phyloP scores from a whole-genome alignment of 768 basidiomycete species.

The Dioszegia aurantiaca region DNA sequence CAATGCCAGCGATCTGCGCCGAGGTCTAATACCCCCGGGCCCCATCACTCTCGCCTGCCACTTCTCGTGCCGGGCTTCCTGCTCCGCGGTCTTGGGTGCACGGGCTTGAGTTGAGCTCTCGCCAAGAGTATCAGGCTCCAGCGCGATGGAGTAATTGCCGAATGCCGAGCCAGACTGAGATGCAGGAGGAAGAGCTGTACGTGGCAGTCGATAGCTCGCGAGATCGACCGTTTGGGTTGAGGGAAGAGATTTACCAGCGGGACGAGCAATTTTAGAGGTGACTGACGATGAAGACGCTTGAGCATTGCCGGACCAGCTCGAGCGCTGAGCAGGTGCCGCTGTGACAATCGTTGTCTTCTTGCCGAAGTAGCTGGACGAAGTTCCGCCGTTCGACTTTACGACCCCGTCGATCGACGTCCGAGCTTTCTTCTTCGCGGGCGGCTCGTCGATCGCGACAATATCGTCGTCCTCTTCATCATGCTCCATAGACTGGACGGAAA shows the following conservation, averaged over 20 bases:
- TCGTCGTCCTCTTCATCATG: constrained; percentile 17
- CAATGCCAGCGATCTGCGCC: constrained; percentile 40
- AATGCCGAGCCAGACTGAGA: constrained; percentile 36
- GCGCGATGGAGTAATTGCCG: constrained; percentile 20
- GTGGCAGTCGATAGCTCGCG: constrained; percentile 24
- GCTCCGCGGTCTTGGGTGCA: constrained; percentile 24
- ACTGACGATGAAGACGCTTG: neutral
- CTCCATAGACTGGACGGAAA: neutral
- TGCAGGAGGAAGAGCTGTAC: neutral
- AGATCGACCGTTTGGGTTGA: constrained; percentile 12
- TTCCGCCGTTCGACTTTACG: neutral
- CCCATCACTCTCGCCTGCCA: constrained; percentile 32
- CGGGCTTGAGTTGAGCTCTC: constrained; percentile 4
- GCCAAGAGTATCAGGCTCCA: neutral
- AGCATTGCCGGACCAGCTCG: neutral
- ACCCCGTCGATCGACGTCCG: neutral
- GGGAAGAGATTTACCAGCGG: neutral
- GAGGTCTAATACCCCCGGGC: constrained; percentile 39
- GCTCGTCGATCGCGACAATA: constrained; percentile 31
- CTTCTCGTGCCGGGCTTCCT: constrained; percentile 28
- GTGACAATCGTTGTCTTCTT: neutral
- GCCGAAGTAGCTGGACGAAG: constrained; percentile 7
- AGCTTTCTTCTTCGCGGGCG: constrained; percentile 28
- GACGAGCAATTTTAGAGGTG: too few relatives aligned
- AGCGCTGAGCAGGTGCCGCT: neutral